A percentile compares a stretch with the other conserved stretches of the same genome.
Evolutionary conservation across 2,329 filamentous ascomycete genomes (phyloP).

Genomic region (Penicillium concentricum): DNA sequence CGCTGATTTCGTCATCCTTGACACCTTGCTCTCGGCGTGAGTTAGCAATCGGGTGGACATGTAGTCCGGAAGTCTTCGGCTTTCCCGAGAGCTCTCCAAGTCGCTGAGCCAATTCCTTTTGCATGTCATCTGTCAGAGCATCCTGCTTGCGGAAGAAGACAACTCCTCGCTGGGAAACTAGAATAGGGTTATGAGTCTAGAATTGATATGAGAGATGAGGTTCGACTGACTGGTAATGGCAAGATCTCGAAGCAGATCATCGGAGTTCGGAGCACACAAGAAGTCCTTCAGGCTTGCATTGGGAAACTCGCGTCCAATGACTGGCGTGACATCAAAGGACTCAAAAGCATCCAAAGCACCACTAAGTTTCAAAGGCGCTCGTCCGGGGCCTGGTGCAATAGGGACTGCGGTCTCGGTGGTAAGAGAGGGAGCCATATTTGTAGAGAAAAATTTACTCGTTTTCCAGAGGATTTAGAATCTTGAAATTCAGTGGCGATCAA

Average conservation of each 20-base stretch:
- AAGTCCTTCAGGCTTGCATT: slow-evolving; percentile 51
- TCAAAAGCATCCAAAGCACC: slow-evolving; percentile 46
- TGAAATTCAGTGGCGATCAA: not conserved
- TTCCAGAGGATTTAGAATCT: not conserved
- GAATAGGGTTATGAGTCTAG: not conserved
- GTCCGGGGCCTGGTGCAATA: slow-evolving; percentile 10
- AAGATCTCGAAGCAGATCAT: slow-evolving; percentile 36
- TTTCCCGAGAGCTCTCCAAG: slow-evolving; percentile 50
- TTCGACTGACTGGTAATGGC: slow-evolving; percentile 31
- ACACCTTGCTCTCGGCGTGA: slow-evolving; percentile 48
- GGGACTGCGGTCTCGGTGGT: slow-evolving; percentile 10
- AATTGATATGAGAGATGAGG: not conserved
- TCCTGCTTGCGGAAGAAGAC: slow-evolving; percentile 56
- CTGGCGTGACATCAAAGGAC: slow-evolving; percentile 51
- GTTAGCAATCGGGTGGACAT: slow-evolving; percentile 51
- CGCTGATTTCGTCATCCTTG: slow-evolving; percentile 50
- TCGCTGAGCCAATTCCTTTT: slow-evolving; percentile 53
- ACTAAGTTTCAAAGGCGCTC: slow-evolving; percentile 37
- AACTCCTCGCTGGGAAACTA: slow-evolving; percentile 54
- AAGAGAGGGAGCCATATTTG: slow-evolving; percentile 22
- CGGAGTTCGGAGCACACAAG: slow-evolving; percentile 34
- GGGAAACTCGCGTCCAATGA: slow-evolving; percentile 52
- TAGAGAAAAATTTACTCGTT: not conserved
- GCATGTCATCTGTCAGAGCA: slow-evolving; percentile 49
- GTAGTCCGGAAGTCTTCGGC: slow-evolving; percentile 46